phyloP scores from a whole-genome alignment of 768 basidiomycete genomes.

The Leccinellum luteum region DNA sequence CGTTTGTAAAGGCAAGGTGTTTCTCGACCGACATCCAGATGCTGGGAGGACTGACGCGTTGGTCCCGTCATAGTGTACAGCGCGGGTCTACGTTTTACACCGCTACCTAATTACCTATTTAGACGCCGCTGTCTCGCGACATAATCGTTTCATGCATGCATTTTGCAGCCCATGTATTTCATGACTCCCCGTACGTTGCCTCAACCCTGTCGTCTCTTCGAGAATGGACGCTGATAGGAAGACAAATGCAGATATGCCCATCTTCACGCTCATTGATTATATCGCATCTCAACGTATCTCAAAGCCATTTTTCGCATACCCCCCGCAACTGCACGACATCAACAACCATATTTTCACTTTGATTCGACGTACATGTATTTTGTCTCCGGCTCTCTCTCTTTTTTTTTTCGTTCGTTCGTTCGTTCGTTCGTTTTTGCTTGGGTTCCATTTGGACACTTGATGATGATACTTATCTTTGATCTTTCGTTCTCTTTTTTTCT shows the following conservation, averaged over 20 bases:
- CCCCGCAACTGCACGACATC: constrained; percentile 27
- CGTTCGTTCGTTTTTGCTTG: not conserved
- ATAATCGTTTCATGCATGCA: constrained; percentile 27
- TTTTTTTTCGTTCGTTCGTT: constrained; percentile 1
- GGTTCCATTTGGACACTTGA: constrained; percentile 5
- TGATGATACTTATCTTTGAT: constrained; percentile 2
- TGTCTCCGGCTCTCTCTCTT: constrained; percentile 1
- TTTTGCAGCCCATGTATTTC: constrained; percentile 29
- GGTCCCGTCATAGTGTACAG: constrained; percentile 24
- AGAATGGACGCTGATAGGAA: not conserved
- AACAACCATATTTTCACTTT: constrained; percentile 23
- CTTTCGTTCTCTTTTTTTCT: not conserved
- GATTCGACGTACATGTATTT: constrained; percentile 15
- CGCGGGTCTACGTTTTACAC: constrained; percentile 26
- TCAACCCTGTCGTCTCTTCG: not conserved
- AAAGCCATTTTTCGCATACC: constrained; percentile 23
- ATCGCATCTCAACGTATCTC: constrained; percentile 23
- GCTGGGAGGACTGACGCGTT: constrained; percentile 4
- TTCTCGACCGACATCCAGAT: not conserved
- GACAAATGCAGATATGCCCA: constrained; percentile 24
- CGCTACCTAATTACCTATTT: constrained; percentile 23
- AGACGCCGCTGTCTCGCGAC: constrained; percentile 23
- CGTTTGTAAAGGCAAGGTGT: constrained; percentile 26
- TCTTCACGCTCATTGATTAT: constrained; percentile 22
- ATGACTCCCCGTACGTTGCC: constrained; percentile 25